Evolutionary conservation across 2,329 filamentous ascomycete species (phyloP), one percentile per base, ranked within the genome.

Genomic region (Cladophialophora chaetospira): DNA sequence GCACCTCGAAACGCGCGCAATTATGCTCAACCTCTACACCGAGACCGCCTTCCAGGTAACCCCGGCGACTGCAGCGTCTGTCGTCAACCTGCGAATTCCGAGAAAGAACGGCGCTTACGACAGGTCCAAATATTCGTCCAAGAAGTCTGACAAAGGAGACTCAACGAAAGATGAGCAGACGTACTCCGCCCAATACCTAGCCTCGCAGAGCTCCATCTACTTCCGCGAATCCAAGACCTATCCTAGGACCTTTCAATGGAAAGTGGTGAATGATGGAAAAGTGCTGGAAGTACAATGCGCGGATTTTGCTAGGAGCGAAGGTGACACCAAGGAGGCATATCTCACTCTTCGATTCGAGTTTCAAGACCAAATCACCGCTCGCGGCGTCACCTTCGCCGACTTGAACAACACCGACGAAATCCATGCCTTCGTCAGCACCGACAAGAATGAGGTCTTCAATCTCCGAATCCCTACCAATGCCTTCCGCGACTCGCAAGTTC

Each of bases 221-320:
- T 91, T 96, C 73, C 86, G 94, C 53, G 83, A 83, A 71, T 83
- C 88, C 71, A 84, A 88, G 68, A 79, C 82, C 62, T 86, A 88
- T 62, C 94, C 94, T 35, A 86, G 89, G 69, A 90, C 85, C 72
- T 95, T 97, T 70, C 81, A 96, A 45, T 99, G 94, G 94, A 85
- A 93, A 65, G 82, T 97, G 35, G 76, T 97, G 59, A 88, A 96
- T 68, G 85, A 90, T 67, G 85, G 86, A 68, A 88, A 83, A 64
- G 79, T 91, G 61, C 79, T 99, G 65, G 93, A 94, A 74, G 80
- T 99, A 48, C 88, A 90, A 69, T 86, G 85, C 36, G 85, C 89
- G 58, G 94, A 99, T 73, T 76, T 97, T 63, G 88, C 85, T 70
- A 91, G 82, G 75, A 83, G 80, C 63, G 80, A 79, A 60, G 81